Evolutionary conservation across 345 rosid genomes (phyloP).

Genomic region (Citrus glauca): DNA sequence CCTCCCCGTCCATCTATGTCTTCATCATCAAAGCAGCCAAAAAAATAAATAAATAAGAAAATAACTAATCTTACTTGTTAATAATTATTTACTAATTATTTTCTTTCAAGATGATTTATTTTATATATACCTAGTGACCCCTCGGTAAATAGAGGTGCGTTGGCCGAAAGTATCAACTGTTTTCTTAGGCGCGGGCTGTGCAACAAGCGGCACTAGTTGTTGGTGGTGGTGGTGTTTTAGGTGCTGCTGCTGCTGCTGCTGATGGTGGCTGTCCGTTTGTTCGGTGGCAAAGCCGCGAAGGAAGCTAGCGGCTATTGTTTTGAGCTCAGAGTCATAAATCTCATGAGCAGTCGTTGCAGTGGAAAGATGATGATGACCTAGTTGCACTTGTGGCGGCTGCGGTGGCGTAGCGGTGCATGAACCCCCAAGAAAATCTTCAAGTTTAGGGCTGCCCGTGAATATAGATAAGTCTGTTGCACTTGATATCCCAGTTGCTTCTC

Average conservation of each 20-base stretch:
- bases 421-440: constrained; percentile 72
- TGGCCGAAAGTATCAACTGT: constrained; percentile 74
- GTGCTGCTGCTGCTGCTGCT: not conserved
- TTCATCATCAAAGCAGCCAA: constrained; percentile 5
- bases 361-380: constrained; percentile 24
- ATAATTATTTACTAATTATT: not conserved
- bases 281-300: constrained; percentile 48
- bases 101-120: not conserved
- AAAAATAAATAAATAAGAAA: no score
- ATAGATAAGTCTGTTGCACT: constrained; percentile 42
- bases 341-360: constrained; percentile 27
- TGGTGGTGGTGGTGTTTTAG: constrained; percentile 20
- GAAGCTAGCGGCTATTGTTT: constrained; percentile 74
- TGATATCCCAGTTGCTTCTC: constrained; percentile 19
- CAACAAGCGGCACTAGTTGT: not conserved
- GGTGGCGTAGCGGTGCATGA: constrained; percentile 24
- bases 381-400: constrained; percentile 16
- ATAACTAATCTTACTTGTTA: no score
- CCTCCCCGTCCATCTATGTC: constrained; percentile 95
- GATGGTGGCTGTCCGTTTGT: constrained; percentile 15
- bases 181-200: constrained; percentile 44
- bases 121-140: constrained; percentile 65
- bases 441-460: constrained; percentile 60
- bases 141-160: constrained; percentile 85
- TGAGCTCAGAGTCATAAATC: constrained; percentile 69